phyloP scores from a whole-genome alignment of 139 green algal genomes.

The Asterochloris erici region DNA sequence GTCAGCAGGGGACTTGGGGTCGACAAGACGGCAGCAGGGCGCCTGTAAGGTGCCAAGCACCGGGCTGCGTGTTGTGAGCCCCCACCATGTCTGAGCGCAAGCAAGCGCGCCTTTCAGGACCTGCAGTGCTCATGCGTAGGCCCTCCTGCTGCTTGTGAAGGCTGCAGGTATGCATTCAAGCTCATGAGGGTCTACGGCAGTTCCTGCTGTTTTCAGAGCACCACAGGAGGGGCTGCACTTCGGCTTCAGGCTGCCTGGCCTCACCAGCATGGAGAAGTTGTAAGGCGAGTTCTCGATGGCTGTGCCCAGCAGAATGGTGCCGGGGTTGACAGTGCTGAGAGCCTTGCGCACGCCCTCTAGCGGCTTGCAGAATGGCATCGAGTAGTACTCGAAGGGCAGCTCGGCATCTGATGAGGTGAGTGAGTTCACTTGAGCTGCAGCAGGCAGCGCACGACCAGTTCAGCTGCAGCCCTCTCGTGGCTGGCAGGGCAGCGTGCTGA shows the following conservation, averaged over 20 bases:
- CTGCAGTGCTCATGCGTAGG: too few relatives aligned
- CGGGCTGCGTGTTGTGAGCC: too few relatives aligned
- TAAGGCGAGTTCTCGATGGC: conserved; percentile 90
- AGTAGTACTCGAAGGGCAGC: conserved; percentile 93
- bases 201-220: too few relatives aligned
- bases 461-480: not conserved
- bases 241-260: not conserved
- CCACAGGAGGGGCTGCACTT: too few relatives aligned
- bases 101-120: too few relatives aligned
- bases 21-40: too few relatives aligned
- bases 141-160: too few relatives aligned
- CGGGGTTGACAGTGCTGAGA: conserved; percentile 78
- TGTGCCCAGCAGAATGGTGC: conserved; percentile 87
- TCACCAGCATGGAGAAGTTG: conserved; percentile 84
- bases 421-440: conserved; percentile 77
- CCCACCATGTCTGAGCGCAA: too few relatives aligned
- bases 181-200: too few relatives aligned
- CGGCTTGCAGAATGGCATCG: conserved; percentile 91
- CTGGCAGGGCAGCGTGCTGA: too few relatives aligned
- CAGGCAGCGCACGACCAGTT: not conserved
- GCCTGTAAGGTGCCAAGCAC: too few relatives aligned
- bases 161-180: too few relatives aligned
- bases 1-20: not conserved
- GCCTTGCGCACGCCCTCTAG: conserved; percentile 67
- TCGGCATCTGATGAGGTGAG: conserved; percentile 89